Evolutionary conservation across 2,329 filamentous ascomycete genomes (phyloP).

Genomic region (Ceratocystis ficicola): DNA sequence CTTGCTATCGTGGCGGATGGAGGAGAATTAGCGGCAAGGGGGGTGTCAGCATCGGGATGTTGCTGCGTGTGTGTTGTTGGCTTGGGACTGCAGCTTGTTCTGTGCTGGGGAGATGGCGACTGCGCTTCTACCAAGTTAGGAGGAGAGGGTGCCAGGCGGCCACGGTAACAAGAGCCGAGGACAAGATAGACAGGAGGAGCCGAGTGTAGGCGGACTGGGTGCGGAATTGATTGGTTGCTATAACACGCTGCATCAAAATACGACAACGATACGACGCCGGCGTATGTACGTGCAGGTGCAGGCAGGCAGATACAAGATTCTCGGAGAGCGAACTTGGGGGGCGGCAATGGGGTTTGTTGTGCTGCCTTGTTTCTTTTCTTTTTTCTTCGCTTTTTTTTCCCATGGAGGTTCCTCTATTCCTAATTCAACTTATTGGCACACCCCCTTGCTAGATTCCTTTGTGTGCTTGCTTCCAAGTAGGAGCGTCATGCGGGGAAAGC

Average conservation of each 20-base stretch:
- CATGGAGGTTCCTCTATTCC: background rate
- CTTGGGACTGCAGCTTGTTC: background rate
- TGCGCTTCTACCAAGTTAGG: background rate
- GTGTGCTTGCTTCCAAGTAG: background rate
- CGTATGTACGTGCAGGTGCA: background rate
- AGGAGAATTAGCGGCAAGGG: background rate
- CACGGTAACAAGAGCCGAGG: background rate
- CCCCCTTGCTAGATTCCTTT: background rate
- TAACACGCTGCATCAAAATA: background rate
- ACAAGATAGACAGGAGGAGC: background rate
- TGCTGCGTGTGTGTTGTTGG: background rate
- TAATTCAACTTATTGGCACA: background rate
- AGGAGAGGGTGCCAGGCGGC: background rate
- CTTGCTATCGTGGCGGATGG: background rate
- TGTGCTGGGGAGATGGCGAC: background rate
- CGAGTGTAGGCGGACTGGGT: background rate
- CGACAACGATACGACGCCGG: background rate
- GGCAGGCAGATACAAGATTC: background rate
- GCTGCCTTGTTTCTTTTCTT: background rate
- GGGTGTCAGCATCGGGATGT: background rate
- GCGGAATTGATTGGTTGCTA: background rate
- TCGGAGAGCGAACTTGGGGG: background rate
- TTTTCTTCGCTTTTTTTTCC: background rate
- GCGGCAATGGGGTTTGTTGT: background rate
- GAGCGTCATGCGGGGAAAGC: slow-evolving; percentile 9